Base-by-base conservation (phyloP, 169 alveolate species). In the Eimeria sp. region DNA sequence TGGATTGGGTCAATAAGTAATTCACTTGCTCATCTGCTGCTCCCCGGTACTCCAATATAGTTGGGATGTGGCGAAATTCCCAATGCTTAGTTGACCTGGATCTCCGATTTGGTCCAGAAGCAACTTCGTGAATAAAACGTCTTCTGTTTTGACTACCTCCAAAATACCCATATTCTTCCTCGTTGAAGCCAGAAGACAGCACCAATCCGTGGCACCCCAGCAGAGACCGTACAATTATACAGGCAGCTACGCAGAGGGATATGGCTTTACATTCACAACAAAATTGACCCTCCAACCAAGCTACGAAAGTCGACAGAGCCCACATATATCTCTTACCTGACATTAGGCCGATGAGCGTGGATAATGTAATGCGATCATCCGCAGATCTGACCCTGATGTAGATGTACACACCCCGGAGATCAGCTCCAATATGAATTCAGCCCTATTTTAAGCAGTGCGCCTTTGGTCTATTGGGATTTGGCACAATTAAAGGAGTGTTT, bases 311-410 rank as follows among this genome's bases (percentile, higher is more conserved):
- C 4, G 1, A 54, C 83, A 73, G 11, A 73, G 27, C 83, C 40
- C 25, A 11, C 43, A 27, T 47, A 16, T 43, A 34, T 43, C 40
- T 20, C 94, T 40, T 22, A 87, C 94, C 94, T 27, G 94, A 87
- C 94, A 87, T 87, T 47, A 87, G 83, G 65, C 94, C 94, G n/a
- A 65, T 87, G 67, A 87, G 83, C 94, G 94, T 87, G 25, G 94
- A 87, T 75, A 87, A 65, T 13, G 94, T 87, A 47, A 87, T 65
- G 94, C 94, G 72, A 49, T 34, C 94, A 49, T 87, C 94, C 5
- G 70, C 54, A 45, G 94, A 87, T 27, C 75, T 45, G 78, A 87
- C 94, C 61, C 94, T 87, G 92, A 87, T 25, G 45, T 65, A 10
- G 49, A 87, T 40, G 6, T 10, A 73, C 0, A 34, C 83, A 54